Evolutionary conservation across 2,329 filamentous ascomycete genomes (phyloP), one percentile per base, ranked within the genome.

Genomic region (Fusarium sp.): DNA sequence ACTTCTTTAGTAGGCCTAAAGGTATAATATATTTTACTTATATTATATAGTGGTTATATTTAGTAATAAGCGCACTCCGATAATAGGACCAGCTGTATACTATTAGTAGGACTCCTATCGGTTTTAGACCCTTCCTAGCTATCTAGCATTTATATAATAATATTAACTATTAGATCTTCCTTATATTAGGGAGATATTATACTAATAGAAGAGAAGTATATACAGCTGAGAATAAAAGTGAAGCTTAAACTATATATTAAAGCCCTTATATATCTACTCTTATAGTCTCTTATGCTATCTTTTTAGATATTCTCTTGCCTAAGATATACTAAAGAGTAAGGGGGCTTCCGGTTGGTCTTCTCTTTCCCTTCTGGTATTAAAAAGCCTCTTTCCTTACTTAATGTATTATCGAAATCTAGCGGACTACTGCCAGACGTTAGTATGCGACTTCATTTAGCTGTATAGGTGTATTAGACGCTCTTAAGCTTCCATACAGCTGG

Each of bases 331-430:
- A 34, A 52, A 40, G 49, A 52, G n/a, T 34, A 40, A n/a, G 36
- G 26, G 12, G 49, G 49, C n/a, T 52, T 52, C n/a, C 49, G 49
- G n/a, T 16, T 52, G n/a, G 26, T 52, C 49, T 52, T 52, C 8
- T 1, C 16, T n/a, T 31, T 40, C 8, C 36, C 49, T n/a, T 20
- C 36, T 8, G n/a, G 11, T 8, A 52, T n/a, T 9, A n/a, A 40
- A n/a, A 52, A 13, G 13, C 13, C 49, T 20, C 26, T 7, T n/a
- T 52, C 36, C 8, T 10, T 52, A 9, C 49, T 52, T 13, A 40
- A 13, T 12, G n/a, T 31, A 31, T n/a, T 52, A 31, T 52, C 49
- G 0, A 52, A 12, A n/a, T 40, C 26, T 12, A 52, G 13, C 9
- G 49, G 36, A 23, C 49, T 23, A 40, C n/a, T 52, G 13, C 36